phyloP scores from a whole-genome alignment of 495 filamentous ascomycete genomes.

The Podospora australis region DNA sequence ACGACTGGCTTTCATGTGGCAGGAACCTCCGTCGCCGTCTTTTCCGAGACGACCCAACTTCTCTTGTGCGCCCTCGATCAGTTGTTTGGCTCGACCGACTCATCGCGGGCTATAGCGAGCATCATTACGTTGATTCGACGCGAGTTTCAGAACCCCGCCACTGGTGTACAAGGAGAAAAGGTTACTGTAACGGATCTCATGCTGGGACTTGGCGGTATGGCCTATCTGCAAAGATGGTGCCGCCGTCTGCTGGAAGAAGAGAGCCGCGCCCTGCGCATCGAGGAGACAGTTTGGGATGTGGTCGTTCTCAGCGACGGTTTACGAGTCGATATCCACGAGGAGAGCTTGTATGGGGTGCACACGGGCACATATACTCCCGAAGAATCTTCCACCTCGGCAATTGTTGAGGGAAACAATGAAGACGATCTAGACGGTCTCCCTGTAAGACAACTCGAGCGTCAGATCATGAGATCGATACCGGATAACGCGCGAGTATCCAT shows the following conservation, averaged over 20 bases:
- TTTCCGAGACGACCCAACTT: conserved; percentile 57
- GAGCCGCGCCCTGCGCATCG: conserved; percentile 41
- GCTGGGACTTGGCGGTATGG: conserved; percentile 62
- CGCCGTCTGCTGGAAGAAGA: conserved; percentile 53
- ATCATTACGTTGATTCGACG: conserved; percentile 67
- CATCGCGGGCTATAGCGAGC: conserved; percentile 70
- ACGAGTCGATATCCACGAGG: conserved; percentile 52
- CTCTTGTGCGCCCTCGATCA: conserved; percentile 63
- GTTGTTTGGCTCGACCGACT: conserved; percentile 71
- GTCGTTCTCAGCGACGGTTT: conserved; percentile 61
- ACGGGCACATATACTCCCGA: conserved; percentile 11
- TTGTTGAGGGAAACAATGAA: conserved; percentile 20
- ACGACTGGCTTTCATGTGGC: conserved; percentile 65
- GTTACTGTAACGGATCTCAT: conserved; percentile 62
- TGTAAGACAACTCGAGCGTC: conserved; percentile 37
- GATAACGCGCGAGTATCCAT: conserved; percentile 54
- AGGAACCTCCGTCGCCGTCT: conserved; percentile 53
- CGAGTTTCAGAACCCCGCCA: conserved; percentile 61
- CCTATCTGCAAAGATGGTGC: conserved; percentile 64
- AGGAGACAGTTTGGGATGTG: conserved; percentile 74
- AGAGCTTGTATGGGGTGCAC: conserved; percentile 30
- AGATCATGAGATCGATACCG: conserved; percentile 40
- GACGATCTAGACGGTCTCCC: conserved; percentile 29
- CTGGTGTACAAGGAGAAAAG: conserved; percentile 50
- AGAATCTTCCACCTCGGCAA: no score